These are phyloP conservation scores for Mortierella alpina DNA, from an alignment of 192 early-diverging fungal genomes.

Conservation along the genomic window DNA sequence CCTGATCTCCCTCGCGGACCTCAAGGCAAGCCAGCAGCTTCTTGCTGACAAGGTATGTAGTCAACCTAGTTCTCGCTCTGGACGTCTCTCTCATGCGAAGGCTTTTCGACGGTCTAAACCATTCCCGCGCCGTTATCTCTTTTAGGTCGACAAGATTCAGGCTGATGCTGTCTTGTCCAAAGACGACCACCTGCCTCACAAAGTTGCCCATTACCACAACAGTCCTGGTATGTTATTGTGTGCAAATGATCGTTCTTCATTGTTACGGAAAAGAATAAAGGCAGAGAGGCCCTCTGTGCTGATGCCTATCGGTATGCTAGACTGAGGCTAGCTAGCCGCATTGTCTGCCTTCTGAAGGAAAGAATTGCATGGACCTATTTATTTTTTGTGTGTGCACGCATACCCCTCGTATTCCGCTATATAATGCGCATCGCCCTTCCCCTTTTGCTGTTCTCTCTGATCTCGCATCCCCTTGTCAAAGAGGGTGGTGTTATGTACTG, in stretches of 20 bases:
- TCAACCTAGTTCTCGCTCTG: too few relatives aligned
- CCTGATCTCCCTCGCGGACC: constrained; percentile 27
- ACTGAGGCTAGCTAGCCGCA: too few relatives aligned
- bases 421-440: not conserved
- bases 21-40: constrained; percentile 35
- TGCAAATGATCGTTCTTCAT: not conserved
- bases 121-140: not conserved
- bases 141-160: constrained; percentile 49
- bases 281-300: too few relatives aligned
- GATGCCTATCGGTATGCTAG: too few relatives aligned
- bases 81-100: not conserved
- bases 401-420: not conserved
- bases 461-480: not conserved
- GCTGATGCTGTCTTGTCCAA: constrained; percentile 9
- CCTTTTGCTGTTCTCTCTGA: not conserved
- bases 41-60: constrained; percentile 42
- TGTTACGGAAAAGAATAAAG: not conserved
- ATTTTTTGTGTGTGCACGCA: not conserved
- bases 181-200: constrained; percentile 15
- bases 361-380: not conserved
- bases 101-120: not conserved
- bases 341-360: not conserved
- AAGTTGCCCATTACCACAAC: constrained; percentile 29
- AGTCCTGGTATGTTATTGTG: constrained; percentile 31
- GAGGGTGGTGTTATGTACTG: not conserved